Percentiles rank a stretch among this genome's conserved stretches.
phyloP scores from a whole-genome alignment of 192 early-diverging fungal species.

The Chytriomyces hyalinus region DNA sequence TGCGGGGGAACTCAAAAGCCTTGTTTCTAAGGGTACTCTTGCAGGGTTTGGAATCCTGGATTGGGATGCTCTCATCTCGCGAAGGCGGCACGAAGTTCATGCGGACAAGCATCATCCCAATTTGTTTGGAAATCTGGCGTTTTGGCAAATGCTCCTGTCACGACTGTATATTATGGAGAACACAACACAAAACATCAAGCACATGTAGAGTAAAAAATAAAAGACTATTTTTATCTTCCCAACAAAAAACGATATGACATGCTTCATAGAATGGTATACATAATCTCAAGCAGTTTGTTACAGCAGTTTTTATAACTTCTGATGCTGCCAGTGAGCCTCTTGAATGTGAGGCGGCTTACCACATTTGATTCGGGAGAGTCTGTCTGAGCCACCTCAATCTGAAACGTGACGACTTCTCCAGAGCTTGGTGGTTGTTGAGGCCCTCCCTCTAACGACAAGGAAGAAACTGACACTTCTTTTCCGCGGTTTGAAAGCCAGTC shows the following conservation, averaged over 20 bases:
- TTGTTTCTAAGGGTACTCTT: not conserved
- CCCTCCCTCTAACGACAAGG: not conserved
- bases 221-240: no score
- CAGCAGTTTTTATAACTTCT: not conserved
- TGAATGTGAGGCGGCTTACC: not conserved
- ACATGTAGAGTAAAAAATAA: no score
- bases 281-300: not conserved
- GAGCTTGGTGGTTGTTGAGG: no score
- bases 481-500: not conserved
- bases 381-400: not conserved
- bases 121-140: not conserved
- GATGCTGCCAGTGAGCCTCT: not conserved
- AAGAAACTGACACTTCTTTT: not conserved
- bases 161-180: not conserved
- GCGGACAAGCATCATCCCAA: not conserved
- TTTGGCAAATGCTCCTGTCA: not conserved
- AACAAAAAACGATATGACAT: no score
- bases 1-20: not conserved
- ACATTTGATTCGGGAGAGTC: not conserved
- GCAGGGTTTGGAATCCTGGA: not conserved
- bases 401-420: not conserved
- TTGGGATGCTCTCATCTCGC: not conserved
- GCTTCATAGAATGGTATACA: no score
- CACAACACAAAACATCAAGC: no score
- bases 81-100: not conserved